These are phyloP conservation scores for Polytrichum commune DNA, from an alignment of 225 moss, liverwort and hornwort genomes.

Conservation along the genomic window DNA sequence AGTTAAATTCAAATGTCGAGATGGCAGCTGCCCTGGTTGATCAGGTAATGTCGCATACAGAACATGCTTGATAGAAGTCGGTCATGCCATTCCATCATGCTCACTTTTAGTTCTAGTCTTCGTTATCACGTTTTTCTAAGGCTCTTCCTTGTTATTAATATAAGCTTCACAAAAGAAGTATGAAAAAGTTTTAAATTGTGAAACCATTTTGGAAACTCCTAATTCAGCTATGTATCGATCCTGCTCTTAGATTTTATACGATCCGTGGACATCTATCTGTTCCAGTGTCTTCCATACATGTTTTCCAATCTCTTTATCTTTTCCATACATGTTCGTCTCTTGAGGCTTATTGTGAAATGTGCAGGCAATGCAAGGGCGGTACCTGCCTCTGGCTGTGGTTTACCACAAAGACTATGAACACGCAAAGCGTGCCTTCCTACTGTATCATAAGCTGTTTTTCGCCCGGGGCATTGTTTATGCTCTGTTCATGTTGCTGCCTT, in stretches of 20 bases:
- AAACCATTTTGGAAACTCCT: no score
- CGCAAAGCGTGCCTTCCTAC: constrained; percentile 55
- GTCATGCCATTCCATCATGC: background rate
- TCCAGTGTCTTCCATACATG: no score
- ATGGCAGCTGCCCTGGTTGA: constrained; percentile 60
- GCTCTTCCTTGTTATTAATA: no score
- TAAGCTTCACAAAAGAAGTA: no score
- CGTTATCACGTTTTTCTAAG: no score
- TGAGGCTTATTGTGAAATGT: background rate
- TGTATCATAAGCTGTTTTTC: constrained; percentile 41
- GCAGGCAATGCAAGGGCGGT: constrained; percentile 71
- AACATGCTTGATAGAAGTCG: background rate
- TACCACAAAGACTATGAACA: constrained; percentile 59
- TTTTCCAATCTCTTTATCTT: no score
- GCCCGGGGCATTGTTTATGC: constrained; percentile 36
- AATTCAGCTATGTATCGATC: no score
- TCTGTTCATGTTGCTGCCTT: constrained; percentile 50
- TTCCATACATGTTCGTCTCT: no score
- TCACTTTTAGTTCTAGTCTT: no score
- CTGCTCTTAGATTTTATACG: no score
- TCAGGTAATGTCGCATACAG: constrained; percentile 27
- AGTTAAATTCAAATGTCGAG: constrained; percentile 52
- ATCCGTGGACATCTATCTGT: no score
- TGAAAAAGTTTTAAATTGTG: no score
- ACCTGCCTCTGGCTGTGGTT: constrained; percentile 56